phyloP scores from a whole-genome alignment of 2,329 filamentous ascomycete genomes.

The Cladophialophora carrionii region DNA sequence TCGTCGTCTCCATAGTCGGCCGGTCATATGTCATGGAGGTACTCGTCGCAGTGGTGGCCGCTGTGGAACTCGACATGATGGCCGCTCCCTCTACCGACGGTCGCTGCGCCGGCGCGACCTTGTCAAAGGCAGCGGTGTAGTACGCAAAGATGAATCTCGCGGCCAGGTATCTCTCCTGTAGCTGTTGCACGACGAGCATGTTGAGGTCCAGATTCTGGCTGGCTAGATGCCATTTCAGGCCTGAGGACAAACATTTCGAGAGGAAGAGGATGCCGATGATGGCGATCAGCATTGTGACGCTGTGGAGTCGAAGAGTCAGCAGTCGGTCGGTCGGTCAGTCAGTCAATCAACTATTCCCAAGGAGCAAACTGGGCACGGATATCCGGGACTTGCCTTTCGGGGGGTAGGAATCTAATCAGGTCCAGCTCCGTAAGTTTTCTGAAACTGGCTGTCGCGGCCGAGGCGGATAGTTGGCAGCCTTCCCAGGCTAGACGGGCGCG shows the following conservation, averaged over 20 bases:
- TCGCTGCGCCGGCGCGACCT: constrained; percentile 12
- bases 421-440: constrained; percentile 19
- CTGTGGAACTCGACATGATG: background rate
- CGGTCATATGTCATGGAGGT: background rate
- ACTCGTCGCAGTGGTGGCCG: background rate
- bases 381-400: constrained; percentile 17
- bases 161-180: constrained; percentile 22
- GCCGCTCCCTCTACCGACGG: background rate
- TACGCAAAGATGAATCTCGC: constrained; percentile 22
- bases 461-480: constrained; percentile 14
- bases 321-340: background rate
- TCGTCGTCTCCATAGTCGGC: background rate
- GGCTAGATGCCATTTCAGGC: constrained; percentile 24
- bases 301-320: background rate
- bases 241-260: constrained; percentile 9
- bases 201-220: constrained; percentile 23
- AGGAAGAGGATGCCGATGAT: constrained; percentile 23
- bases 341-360: background rate
- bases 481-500: constrained; percentile 17
- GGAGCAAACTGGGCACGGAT: background rate
- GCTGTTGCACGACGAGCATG: constrained; percentile 20
- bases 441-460: constrained; percentile 19
- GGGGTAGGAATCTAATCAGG: constrained; percentile 14
- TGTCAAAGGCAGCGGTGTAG: constrained; percentile 22
- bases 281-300: constrained; percentile 21